Conservation (phyloP, 2,329 filamentous ascomycete species). For the Polytolypa hystricis region DNA sequence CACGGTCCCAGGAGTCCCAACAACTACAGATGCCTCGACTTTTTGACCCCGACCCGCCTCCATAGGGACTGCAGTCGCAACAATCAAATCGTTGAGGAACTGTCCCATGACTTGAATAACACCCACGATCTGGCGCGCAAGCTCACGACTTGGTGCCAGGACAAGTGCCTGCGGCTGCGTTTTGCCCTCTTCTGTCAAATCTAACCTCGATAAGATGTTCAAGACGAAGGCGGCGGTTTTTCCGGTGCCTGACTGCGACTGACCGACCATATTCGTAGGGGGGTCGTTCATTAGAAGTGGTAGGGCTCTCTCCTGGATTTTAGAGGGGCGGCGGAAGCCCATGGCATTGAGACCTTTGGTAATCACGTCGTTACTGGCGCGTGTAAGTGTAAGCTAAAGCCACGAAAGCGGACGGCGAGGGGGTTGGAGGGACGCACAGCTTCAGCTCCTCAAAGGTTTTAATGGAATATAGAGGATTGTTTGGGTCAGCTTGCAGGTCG, state of each 20-base stretch:
- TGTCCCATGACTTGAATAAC: slow-evolving; percentile 76
- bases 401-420: slow-evolving; percentile 6
- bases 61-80: slow-evolving; percentile 71
- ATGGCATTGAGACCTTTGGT: slow-evolving; percentile 68
- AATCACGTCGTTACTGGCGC: no score
- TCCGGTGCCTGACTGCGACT: slow-evolving; percentile 97
- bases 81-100: slow-evolving; percentile 63
- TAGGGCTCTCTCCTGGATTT: slow-evolving; percentile 91
- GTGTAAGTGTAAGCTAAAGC: no score
- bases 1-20: slow-evolving; percentile 89
- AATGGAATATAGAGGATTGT: slow-evolving; percentile 77
- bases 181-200: slow-evolving; percentile 51
- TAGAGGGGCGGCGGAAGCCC: slow-evolving; percentile 89
- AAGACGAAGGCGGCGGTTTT: slow-evolving; percentile 96
- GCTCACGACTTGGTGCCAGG: slow-evolving; percentile 83
- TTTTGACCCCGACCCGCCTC: slow-evolving; percentile 57
- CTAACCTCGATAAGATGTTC: slow-evolving; percentile 78
- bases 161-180: slow-evolving; percentile 67
- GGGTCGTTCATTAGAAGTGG: slow-evolving; percentile 79
- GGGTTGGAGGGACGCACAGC: slow-evolving; percentile 49
- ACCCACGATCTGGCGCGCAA: slow-evolving; percentile 85
- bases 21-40: slow-evolving; percentile 67
- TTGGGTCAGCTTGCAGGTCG: slow-evolving; percentile 74
- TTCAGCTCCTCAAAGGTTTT: slow-evolving; percentile 76
- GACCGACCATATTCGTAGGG: slow-evolving; percentile 88